phyloP scores from a whole-genome alignment of 2,329 filamentous ascomycete genomes.

The Epichloe typhina region DNA sequence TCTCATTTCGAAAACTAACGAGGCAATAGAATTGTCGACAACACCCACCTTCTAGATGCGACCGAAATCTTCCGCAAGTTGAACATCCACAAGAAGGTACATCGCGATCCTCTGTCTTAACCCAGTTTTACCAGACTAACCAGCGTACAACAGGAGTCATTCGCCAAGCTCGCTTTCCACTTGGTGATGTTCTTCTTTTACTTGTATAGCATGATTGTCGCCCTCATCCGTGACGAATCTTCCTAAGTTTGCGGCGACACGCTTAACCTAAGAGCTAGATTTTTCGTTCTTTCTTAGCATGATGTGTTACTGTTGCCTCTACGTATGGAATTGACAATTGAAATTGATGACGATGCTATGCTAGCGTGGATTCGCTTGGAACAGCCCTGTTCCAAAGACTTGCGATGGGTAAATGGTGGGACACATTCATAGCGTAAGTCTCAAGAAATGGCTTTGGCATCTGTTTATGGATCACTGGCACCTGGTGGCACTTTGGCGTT shows the following conservation, averaged over 20 bases:
- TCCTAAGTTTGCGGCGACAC: conserved; percentile 41
- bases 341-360: background rate
- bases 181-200: conserved; percentile 99
- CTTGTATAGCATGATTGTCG: conserved; percentile 96
- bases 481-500: conserved; percentile 18
- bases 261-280: background rate
- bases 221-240: conserved; percentile 88
- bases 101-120: background rate
- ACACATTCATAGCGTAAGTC: conserved; percentile 13
- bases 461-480: conserved; percentile 18
- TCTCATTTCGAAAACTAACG: background rate
- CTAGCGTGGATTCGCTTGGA: background rate
- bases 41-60: conserved; percentile 90
- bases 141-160: conserved; percentile 62
- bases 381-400: background rate
- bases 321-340: background rate
- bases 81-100: conserved; percentile 96
- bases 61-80: conserved; percentile 99
- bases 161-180: conserved; percentile 97
- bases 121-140: conserved; percentile 9
- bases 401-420: conserved; percentile 15
- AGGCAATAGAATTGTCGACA: conserved; percentile 70
- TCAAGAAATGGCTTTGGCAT: conserved; percentile 17
- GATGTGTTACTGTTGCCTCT: background rate
- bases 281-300: background rate